Conservation (phyloP, 176 grass and related monocot genomes). For the Eragrostis curvula region DNA sequence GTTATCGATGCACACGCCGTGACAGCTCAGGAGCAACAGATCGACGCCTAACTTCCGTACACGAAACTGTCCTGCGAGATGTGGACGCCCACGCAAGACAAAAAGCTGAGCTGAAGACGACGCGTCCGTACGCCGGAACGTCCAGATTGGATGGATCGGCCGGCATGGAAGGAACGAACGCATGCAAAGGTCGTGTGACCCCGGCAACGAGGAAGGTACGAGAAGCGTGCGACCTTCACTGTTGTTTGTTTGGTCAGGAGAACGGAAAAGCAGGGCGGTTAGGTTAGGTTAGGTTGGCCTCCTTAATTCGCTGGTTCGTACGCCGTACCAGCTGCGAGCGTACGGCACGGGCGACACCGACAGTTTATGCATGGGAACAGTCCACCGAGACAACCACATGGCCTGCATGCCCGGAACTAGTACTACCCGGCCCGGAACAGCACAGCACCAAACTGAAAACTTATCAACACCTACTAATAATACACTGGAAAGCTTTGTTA, state of each 20-base stretch:
- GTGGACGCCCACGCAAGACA: too few species aligned
- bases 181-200: neutral
- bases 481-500: too few species aligned
- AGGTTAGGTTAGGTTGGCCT: neutral
- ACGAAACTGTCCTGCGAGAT: too few species aligned
- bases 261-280: neutral
- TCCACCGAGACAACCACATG: neutral
- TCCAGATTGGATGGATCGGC: too few species aligned
- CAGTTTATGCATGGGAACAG: neutral
- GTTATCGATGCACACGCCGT: too few species aligned
- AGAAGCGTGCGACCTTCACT: neutral
- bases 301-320: neutral
- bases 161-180: too few species aligned
- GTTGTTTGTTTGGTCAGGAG: neutral
- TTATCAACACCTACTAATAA: too few species aligned
- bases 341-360: neutral
- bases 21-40: too few species aligned
- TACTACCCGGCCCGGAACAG: too few species aligned
- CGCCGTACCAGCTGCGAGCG: neutral
- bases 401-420: neutral
- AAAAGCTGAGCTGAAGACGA: too few species aligned
- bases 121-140: neutral
- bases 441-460: too few species aligned
- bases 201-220: slow-evolving; percentile 10
- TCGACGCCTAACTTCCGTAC: too few species aligned